phyloP scores from a whole-genome alignment of 2,329 filamentous ascomycete species.

The Aspergillus terreus region DNA sequence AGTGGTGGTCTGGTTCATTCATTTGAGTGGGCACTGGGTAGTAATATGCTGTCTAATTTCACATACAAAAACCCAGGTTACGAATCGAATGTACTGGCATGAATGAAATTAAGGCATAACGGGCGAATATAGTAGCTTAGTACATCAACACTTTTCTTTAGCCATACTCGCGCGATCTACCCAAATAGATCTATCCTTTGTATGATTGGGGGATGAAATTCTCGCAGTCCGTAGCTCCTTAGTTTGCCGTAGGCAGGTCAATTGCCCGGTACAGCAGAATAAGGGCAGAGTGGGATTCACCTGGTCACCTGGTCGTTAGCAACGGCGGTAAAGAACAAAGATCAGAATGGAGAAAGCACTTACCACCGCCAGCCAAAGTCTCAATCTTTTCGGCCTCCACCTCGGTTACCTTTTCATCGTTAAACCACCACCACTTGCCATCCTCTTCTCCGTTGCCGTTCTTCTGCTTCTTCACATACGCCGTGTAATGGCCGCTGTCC shows the following conservation, averaged over 20 bases:
- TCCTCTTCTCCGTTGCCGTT: conserved; percentile 75
- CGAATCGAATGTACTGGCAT: not conserved
- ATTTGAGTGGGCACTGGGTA: no score
- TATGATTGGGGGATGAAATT: not conserved
- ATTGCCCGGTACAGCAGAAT: conserved; percentile 51
- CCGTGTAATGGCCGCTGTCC: conserved; percentile 96
- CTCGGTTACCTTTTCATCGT: conserved; percentile 94
- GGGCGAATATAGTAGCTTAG: not conserved
- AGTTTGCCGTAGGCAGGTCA: conserved; percentile 44
- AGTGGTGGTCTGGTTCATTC: not conserved
- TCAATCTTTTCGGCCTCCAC: conserved; percentile 89
- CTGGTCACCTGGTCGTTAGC: conserved; percentile 25
- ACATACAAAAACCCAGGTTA: no score
- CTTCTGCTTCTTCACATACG: conserved; percentile 90
- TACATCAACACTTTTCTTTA: conserved; percentile 1
- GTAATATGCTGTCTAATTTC: no score
- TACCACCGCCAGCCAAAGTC: conserved; percentile 80
- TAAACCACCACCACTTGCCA: conserved; percentile 99
- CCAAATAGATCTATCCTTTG: not conserved
- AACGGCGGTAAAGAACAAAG: not conserved
- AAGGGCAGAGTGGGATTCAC: conserved; percentile 49
- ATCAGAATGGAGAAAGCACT: conserved; percentile 21
- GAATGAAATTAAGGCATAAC: not conserved
- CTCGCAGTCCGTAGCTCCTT: not conserved
- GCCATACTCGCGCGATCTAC: conserved; percentile 3